phyloP scores from a whole-genome alignment of 305 asterid genomes.

The Rubia peregrina region DNA sequence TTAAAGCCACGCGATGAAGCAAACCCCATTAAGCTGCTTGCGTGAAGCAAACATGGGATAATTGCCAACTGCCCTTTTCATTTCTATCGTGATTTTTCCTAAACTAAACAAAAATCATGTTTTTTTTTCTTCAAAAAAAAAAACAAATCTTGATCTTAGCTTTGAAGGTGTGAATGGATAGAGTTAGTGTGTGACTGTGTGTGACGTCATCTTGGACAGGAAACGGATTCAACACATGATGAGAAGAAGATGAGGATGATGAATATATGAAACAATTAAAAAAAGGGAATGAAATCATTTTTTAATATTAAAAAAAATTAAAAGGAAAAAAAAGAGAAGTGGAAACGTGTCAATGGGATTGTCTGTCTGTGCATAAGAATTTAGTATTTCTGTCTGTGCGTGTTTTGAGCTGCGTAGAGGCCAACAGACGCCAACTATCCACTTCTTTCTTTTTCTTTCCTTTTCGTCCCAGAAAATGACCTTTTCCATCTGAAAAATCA shows the following conservation, averaged over 20 bases:
- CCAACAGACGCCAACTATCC: slow-evolving; percentile 34
- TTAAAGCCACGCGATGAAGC: slow-evolving; percentile 97
- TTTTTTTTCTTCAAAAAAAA: no score
- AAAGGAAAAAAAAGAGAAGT: not conserved
- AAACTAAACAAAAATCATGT: slow-evolving; percentile 14
- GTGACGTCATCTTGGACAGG: not conserved
- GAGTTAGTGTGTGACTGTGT: slow-evolving; percentile 4
- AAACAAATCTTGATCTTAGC: not conserved
- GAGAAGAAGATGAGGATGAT: not conserved
- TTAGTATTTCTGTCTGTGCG: slow-evolving; percentile 27
- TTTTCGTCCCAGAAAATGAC: slow-evolving; percentile 33
- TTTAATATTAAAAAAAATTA: not conserved
- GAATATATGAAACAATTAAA: not conserved
- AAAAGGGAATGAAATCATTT: no score
- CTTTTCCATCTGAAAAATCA: slow-evolving; percentile 9
- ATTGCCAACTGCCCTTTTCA: slow-evolving; percentile 55
- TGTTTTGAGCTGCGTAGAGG: slow-evolving; percentile 48
- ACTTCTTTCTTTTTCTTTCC: slow-evolving; percentile 20
- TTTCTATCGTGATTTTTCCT: slow-evolving; percentile 67
- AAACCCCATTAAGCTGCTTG: slow-evolving; percentile 76
- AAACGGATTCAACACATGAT: slow-evolving; percentile 1
- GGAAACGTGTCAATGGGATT: slow-evolving; percentile 29
- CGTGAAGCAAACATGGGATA: slow-evolving; percentile 95
- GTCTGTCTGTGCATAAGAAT: slow-evolving; percentile 10
- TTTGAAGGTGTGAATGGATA: slow-evolving; percentile 6